Base-by-base conservation (phyloP, 1,284 basidiomycete species). In the Moniliella sp. region DNA sequence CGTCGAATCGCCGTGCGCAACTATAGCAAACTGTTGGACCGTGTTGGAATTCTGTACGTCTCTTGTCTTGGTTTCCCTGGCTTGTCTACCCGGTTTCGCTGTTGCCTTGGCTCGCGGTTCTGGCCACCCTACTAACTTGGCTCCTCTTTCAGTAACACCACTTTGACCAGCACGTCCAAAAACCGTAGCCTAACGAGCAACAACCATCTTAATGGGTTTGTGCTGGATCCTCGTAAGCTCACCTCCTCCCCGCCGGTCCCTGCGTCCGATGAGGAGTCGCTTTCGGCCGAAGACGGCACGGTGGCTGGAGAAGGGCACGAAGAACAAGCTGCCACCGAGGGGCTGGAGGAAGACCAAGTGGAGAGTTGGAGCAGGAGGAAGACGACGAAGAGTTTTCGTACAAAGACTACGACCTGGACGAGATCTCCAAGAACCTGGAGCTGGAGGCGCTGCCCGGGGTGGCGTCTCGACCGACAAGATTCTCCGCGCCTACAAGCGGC, bases 1-100 rank as follows among this genome's bases (percentile, higher is more conserved):
- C 73, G 71, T 48, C 70, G 69, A 48, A 66, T 62, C 12, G 73
- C 72, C 42, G 80, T 77, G n/a, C 4, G 65, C 69, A 34, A 66
- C 70, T 34, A 62, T 78, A 23, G 66, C 69, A 13, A 32, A 50
- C 21, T 71, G n/a, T n/a, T n/a, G n/a, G n/a, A n/a, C n/a, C n/a
- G n/a, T n/a, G n/a, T n/a, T n/a, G n/a, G n/a, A n/a, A n/a, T 70
- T 54, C 64, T 86, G 5, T 61, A 66, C 10, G 65, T 68, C 31
- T 70, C 70, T 32, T 71, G 70, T 4, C 67, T 83, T 34, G 64
- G 67, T 32, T 73, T 68, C 46, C 65, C 82, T n/a, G 8, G 21
- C 21, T 23, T 23, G 7, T 7, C 21, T 23, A 7, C n/a, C 8
- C 21, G 8, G 8, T 23, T 7, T n/a, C 7, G n/a, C 21, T n/a